Evolutionary conservation across 495 filamentous ascomycete genomes (phyloP).

Genomic region (Sabuloglossum arenarium): DNA sequence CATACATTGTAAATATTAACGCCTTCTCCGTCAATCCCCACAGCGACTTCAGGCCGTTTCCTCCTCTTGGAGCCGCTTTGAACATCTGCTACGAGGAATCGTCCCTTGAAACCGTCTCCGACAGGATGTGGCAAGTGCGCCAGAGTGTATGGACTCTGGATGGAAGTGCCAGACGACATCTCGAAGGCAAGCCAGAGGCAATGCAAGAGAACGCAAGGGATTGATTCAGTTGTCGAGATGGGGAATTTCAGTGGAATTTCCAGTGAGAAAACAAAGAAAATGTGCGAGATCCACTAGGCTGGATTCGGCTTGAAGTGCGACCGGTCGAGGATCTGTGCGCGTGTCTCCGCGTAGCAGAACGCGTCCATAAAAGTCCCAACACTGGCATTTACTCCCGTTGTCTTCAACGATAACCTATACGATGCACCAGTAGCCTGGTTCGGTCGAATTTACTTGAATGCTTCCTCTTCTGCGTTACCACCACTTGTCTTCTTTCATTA

Average conservation of each 20-base stretch:
- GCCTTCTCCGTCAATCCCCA: conserved; percentile 77
- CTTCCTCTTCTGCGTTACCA: background rate
- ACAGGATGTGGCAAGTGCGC: conserved; percentile 45
- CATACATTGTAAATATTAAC: conserved; percentile 84
- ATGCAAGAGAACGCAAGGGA: background rate
- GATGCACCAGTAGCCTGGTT: background rate
- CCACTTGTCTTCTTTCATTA: background rate
- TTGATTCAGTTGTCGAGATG: background rate
- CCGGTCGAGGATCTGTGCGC: background rate
- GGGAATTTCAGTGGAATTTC: background rate
- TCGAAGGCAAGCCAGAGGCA: background rate
- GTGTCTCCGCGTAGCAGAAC: background rate
- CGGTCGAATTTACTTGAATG: background rate
- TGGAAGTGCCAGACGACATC: conserved; percentile 3
- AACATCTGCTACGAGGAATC: conserved; percentile 46
- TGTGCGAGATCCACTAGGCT: background rate
- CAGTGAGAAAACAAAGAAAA: background rate
- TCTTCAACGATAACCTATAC: background rate
- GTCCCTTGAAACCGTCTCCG: conserved; percentile 29
- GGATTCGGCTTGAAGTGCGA: background rate
- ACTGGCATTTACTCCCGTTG: background rate
- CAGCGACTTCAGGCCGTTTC: conserved; percentile 67
- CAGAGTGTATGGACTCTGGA: conserved; percentile 38
- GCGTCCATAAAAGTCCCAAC: background rate
- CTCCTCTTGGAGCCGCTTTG: conserved; percentile 58